Conservation (phyloP, 1,284 basidiomycete genomes). For the Austroboletus novae-zelandiae region DNA sequence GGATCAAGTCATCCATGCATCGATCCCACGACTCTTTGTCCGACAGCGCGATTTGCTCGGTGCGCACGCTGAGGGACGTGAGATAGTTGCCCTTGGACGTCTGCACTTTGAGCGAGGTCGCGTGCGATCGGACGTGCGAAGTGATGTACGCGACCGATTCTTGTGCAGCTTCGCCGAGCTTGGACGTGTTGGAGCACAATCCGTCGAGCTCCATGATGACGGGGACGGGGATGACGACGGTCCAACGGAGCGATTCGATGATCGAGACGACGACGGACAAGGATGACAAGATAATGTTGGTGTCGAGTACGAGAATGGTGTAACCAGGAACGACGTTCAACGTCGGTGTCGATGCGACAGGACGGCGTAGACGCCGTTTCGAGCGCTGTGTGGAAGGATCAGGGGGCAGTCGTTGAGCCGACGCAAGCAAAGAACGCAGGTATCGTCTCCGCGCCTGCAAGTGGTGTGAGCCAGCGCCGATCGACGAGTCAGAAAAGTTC, state of each 20-base stretch:
- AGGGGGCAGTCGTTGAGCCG: constrained; percentile 37
- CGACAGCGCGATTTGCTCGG: constrained; percentile 81
- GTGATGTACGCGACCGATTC: constrained; percentile 76
- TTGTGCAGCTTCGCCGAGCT: constrained; percentile 70
- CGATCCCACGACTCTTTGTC: constrained; percentile 57
- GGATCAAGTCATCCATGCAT: constrained; percentile 93
- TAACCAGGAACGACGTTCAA: constrained; percentile 81
- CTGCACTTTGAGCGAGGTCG: constrained; percentile 85
- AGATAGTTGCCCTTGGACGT: constrained; percentile 96
- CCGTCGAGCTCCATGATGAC: constrained; percentile 97
- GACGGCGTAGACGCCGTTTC: constrained; percentile 34
- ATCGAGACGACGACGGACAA: constrained; percentile 71
- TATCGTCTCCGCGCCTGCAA: constrained; percentile 65
- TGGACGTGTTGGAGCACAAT: constrained; percentile 62
- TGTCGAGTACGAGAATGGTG: constrained; percentile 90
- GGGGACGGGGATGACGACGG: constrained; percentile 86
- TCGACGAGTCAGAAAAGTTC: neutral
- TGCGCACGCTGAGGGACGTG: constrained; percentile 76
- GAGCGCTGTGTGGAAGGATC: constrained; percentile 34
- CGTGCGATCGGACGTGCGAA: constrained; percentile 71
- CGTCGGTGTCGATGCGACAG: constrained; percentile 35
- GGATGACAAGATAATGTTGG: constrained; percentile 88
- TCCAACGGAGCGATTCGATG: constrained; percentile 83
- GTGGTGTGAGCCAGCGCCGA: constrained; percentile 9
- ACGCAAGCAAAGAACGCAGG: constrained; percentile 55